phyloP scores from a whole-genome alignment of 2,329 filamentous ascomycete genomes.

The Ophiostoma quercus region DNA sequence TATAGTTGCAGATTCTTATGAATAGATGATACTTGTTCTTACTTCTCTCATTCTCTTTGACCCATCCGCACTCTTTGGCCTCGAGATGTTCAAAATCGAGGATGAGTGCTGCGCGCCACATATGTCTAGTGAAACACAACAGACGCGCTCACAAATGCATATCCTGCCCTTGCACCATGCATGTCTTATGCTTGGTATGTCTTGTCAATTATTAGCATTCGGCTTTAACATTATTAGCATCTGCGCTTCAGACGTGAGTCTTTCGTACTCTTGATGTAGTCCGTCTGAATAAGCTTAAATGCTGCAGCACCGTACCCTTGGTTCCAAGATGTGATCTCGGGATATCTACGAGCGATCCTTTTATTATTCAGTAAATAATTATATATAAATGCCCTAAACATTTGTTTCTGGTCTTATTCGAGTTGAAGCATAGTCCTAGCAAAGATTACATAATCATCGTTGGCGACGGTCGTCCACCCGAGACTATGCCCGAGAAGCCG shows the following conservation, averaged over 20 bases:
- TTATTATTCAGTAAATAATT: not conserved
- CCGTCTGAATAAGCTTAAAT: not conserved
- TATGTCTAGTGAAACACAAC: not conserved
- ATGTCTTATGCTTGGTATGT: not conserved
- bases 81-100: too few species aligned
- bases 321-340: not conserved
- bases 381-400: too few species aligned
- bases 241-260: not conserved
- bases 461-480: not conserved
- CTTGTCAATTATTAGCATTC: not conserved
- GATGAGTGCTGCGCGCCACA: too few species aligned
- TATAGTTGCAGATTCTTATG: not conserved
- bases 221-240: not conserved
- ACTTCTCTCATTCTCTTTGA: too few species aligned
- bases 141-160: not conserved
- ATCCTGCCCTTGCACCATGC: not conserved
- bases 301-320: not conserved
- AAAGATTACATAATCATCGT: not conserved
- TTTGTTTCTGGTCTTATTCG: not conserved
- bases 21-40: not conserved
- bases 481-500: conserved; percentile 12
- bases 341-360: not conserved
- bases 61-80: too few species aligned
- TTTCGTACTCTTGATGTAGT: not conserved
- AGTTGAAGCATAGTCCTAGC: not conserved